phyloP scores from a whole-genome alignment of 495 filamentous ascomycete genomes.

The Trichoderma erinaceum region DNA sequence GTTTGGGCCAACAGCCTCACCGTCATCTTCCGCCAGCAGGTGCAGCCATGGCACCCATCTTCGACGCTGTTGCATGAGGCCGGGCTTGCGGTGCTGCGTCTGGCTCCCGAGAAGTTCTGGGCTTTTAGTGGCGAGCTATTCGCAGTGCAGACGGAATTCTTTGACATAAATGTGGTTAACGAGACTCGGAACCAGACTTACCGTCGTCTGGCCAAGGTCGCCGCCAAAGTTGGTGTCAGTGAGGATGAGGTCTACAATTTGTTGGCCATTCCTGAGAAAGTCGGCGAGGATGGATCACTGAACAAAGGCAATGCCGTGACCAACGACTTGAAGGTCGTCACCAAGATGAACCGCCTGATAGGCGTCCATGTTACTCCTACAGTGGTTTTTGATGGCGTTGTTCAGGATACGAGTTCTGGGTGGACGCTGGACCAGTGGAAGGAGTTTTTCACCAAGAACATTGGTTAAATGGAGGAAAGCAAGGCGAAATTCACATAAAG shows the following conservation, averaged over 20 bases:
- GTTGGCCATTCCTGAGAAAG: slow-evolving; percentile 57
- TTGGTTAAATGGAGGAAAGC: slow-evolving; percentile 41
- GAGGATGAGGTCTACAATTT: slow-evolving; percentile 57
- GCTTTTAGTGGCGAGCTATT: slow-evolving; percentile 69
- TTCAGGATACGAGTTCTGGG: slow-evolving; percentile 64
- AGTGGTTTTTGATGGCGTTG: slow-evolving; percentile 79
- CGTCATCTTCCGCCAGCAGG: slow-evolving; percentile 80
- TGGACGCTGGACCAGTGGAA: slow-evolving; percentile 78
- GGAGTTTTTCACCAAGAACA: slow-evolving; percentile 75
- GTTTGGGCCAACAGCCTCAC: slow-evolving; percentile 52
- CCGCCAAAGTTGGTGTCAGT: slow-evolving; percentile 54
- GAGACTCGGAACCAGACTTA: slow-evolving; percentile 86
- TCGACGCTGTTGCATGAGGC: slow-evolving; percentile 86
- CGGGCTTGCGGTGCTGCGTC: slow-evolving; percentile 63
- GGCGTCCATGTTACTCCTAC: slow-evolving; percentile 89
- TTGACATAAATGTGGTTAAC: slow-evolving; percentile 74
- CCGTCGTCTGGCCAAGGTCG: slow-evolving; percentile 63
- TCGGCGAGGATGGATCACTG: slow-evolving; percentile 53
- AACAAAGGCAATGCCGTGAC: slow-evolving; percentile 78
- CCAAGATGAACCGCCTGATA: slow-evolving; percentile 70
- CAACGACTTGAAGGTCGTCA: slow-evolving; percentile 74
- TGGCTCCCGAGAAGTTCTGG: slow-evolving; percentile 68
- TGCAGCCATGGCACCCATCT: slow-evolving; percentile 94
- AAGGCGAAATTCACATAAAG: background rate
- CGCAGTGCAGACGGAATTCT: slow-evolving; percentile 61